Evolutionary conservation across 345 rosid species (phyloP).

Genomic region (Gossypium longicalyx): DNA sequence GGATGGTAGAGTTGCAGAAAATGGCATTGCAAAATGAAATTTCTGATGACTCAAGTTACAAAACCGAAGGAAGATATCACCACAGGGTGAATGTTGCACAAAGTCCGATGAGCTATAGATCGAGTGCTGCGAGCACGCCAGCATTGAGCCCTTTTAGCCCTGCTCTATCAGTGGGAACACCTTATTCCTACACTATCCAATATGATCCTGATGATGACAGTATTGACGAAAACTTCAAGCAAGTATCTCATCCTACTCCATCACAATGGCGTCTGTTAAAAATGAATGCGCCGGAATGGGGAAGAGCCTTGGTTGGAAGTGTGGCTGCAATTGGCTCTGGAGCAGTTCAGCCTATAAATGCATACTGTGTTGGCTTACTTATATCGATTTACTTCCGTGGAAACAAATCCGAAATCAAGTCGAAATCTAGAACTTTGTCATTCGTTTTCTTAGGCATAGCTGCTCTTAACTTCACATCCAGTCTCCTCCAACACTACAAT

Average conservation of each 20-base stretch:
- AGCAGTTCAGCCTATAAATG: conserved; percentile 64
- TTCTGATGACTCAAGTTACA: conserved; percentile 13
- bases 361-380: conserved; percentile 59
- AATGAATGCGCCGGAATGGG: conserved; percentile 54
- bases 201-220: conserved; percentile 40
- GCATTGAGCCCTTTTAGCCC: conserved; percentile 49
- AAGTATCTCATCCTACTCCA: conserved; percentile 36
- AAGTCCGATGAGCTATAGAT: conserved; percentile 43
- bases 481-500: conserved; percentile 56
- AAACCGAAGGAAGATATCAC: conserved; percentile 25
- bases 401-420: conserved; percentile 38
- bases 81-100: conserved; percentile 27
- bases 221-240: conserved; percentile 20
- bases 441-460: conserved; percentile 46
- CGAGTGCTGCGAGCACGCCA: conserved; percentile 43
- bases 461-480: conserved; percentile 43
- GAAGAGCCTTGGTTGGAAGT: conserved; percentile 45
- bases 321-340: conserved; percentile 60
- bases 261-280: conserved; percentile 58
- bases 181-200: conserved; percentile 44
- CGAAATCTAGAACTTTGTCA: conserved; percentile 41
- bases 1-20: conserved; percentile 49
- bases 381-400: conserved; percentile 45
- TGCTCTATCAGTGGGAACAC: conserved; percentile 51
- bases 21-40: conserved; percentile 29